Percentiles rank a stretch among this genome's conserved stretches.
Evolutionary conservation across 208 protist species (phyloP).

Genomic region (Crithidia sp.): DNA sequence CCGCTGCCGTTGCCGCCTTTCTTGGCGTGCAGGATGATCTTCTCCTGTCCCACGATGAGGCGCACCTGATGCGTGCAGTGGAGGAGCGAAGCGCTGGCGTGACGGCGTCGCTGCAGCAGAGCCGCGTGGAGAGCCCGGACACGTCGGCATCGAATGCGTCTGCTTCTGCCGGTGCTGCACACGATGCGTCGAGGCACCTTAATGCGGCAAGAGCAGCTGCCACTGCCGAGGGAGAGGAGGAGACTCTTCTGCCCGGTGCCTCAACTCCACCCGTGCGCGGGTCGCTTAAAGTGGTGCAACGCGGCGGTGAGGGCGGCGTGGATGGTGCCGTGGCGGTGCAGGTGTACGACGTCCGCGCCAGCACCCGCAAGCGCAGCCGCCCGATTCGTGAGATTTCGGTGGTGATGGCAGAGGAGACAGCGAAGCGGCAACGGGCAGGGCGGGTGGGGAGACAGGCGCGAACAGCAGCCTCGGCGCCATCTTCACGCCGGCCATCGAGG

Average conservation of each 20-base stretch:
- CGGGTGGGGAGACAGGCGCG: conserved; percentile 14
- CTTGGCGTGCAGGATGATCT: conserved; percentile 89
- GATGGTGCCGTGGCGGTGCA: conserved; percentile 70
- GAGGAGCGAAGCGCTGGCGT: conserved; percentile 84
- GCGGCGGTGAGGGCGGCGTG: conserved; percentile 47
- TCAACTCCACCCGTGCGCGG: conserved; percentile 19
- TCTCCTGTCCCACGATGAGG: conserved; percentile 80
- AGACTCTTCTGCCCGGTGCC: conserved; percentile 7
- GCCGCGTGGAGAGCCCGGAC: conserved; percentile 45
- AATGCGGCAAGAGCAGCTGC: neutral
- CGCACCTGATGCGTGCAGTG: conserved; percentile 75
- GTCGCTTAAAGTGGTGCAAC: conserved; percentile 81
- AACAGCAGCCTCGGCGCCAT: conserved; percentile 26
- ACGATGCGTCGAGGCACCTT: too few relatives aligned
- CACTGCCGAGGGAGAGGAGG: neutral
- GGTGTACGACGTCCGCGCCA: conserved; percentile 86
- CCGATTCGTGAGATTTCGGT: conserved; percentile 85
- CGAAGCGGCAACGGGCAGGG: conserved; percentile 32
- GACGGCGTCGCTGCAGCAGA: conserved; percentile 62
- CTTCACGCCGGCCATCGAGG: conserved; percentile 31
- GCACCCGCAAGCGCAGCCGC: conserved; percentile 55
- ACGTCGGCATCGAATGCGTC: neutral
- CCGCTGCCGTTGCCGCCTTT: conserved; percentile 67
- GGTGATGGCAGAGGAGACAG: conserved; percentile 81
- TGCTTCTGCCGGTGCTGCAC: too few relatives aligned